Percentiles rank a stretch among this genome's conserved stretches.
Evolutionary conservation across 1,139 yeast genomes (phyloP).

Genomic region (Candida sanyaensis): DNA sequence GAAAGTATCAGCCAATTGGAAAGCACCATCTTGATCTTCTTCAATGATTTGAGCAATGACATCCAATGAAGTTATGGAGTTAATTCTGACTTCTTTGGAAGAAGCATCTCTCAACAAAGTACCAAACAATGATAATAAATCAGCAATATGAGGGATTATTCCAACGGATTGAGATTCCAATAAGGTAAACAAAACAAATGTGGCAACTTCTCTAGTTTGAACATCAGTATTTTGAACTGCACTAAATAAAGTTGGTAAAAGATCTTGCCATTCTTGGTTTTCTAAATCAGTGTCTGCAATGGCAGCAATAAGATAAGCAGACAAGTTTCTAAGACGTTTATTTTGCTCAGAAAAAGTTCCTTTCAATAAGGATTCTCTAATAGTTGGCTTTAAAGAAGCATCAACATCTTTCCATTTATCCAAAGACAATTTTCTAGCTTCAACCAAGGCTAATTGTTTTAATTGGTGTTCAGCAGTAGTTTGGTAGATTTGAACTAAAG

Average conservation of each 20-base stretch:
- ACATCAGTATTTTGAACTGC: slow-evolving; percentile 63
- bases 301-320: slow-evolving; percentile 86
- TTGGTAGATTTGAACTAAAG: slow-evolving; percentile 80
- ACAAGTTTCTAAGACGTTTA: slow-evolving; percentile 80
- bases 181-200: slow-evolving; percentile 74
- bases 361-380: slow-evolving; percentile 68
- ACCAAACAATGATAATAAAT: slow-evolving; percentile 69
- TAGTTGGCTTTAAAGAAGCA: slow-evolving; percentile 53
- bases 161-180: slow-evolving; percentile 74
- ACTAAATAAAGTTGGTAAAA: slow-evolving; percentile 69
- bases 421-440: slow-evolving; percentile 80
- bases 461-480: slow-evolving; percentile 60
- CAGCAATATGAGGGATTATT: slow-evolving; percentile 61
- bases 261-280: slow-evolving; percentile 70
- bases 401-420: slow-evolving; percentile 70
- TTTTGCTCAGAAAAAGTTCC: slow-evolving; percentile 59
- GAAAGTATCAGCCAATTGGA: slow-evolving; percentile 57
- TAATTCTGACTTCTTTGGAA: slow-evolving; percentile 74
- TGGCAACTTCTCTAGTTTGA: slow-evolving; percentile 79
- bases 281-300: slow-evolving; percentile 78
- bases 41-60: slow-evolving; percentile 69
- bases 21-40: slow-evolving; percentile 41
- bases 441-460: slow-evolving; percentile 91
- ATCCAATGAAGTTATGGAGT: slow-evolving; percentile 83
- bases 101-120: slow-evolving; percentile 67